Base-by-base conservation (phyloP, 2,329 filamentous ascomycete species). In the Aureobasidium sp. region DNA sequence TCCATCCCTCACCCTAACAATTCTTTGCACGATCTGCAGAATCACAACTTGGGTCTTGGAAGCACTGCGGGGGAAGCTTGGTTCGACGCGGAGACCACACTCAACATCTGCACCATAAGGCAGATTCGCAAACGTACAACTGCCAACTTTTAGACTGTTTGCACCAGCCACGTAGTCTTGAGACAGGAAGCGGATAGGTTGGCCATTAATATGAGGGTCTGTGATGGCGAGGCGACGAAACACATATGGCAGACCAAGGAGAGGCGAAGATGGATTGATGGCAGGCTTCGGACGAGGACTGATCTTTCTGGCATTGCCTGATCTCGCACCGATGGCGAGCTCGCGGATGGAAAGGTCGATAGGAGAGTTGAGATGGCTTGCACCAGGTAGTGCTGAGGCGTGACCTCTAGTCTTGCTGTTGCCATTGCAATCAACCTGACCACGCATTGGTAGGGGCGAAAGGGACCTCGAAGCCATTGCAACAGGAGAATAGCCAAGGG, bases 171-270 rank as follows among this genome's bases (percentile, higher is more conserved):
- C 53, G 58, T 65, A 67, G 46, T 61, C 38, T 17, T 46, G 57
- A 4, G 68, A 67, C 9, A 66, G 54, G 63, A 57, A 70, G 40
- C 65, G 65, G 51, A 70, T 64, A 19, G 67, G 67, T 17, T 66
- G 61, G n/a, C 69, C 69, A 33, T 66, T 62, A 11, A 69, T 54
- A 35, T 64, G 69, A 9, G 67, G 65, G 43, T 70, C 66, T 31
- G 65, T 64, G 1, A 71, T 37, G 2, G 67, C 65, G 23, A 70
- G 25, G 25, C 35, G 38, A 3, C 25, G 27, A 23, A 62, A 62
- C 0, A 62, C 31, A n/a, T 35, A 40, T 10, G 57, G 61, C 2
- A 60, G 21, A 19, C 37, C 40, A 2, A 57, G 53, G 0, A 29
- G 47, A n/a, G 49, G 51, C 4, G 35, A 55, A 17, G 51, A 23